Percentiles rank a stretch among this genome's conserved stretches.
These are phyloP conservation scores for Aurifilum marmelostoma DNA, from an alignment of 2,329 filamentous ascomycete species.

Conservation along the genomic window DNA sequence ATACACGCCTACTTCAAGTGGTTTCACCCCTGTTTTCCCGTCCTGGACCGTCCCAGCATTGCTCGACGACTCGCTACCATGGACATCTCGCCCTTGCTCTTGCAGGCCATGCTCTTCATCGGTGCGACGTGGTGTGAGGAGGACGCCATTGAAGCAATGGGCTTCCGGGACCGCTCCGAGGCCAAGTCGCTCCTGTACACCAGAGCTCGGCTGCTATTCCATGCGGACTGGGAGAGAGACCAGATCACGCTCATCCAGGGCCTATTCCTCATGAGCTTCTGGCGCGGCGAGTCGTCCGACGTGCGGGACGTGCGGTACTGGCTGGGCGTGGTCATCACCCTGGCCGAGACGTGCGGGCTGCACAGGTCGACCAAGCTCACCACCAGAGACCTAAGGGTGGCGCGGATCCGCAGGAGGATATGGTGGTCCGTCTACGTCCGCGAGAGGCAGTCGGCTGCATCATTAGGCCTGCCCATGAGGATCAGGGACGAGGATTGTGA, in stretches of 20 bases:
- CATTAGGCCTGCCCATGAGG: constrained; percentile 41
- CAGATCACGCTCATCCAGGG: constrained; percentile 26
- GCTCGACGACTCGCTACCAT: constrained; percentile 18
- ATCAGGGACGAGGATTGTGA: constrained; percentile 46
- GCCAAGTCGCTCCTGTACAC: constrained; percentile 29
- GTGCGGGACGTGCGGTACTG: constrained; percentile 28
- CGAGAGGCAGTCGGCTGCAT: constrained; percentile 43
- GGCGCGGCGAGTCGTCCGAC: constrained; percentile 26
- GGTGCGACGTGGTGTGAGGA: constrained; percentile 27
- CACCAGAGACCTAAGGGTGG: constrained; percentile 33
- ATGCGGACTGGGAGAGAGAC: constrained; percentile 27
- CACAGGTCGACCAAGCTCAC: constrained; percentile 26
- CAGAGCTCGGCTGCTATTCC: constrained; percentile 24
- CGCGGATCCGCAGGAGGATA: constrained; percentile 24
- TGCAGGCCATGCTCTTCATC: constrained; percentile 28
- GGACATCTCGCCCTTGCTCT: constrained; percentile 25
- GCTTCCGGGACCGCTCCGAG: constrained; percentile 26
- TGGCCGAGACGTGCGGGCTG: constrained; percentile 25
- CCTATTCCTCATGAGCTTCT: constrained; percentile 29
- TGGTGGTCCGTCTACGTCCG: constrained; percentile 36
- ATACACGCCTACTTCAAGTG: constrained; percentile 32
- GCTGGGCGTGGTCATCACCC: constrained; percentile 26
- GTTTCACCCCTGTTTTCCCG: constrained; percentile 27
- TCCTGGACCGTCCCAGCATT: constrained; percentile 23
- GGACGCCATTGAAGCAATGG: constrained; percentile 20